These are phyloP conservation scores for Coemansia sp. DNA, from an alignment of 192 early-diverging fungal genomes.

Conservation along the genomic window DNA sequence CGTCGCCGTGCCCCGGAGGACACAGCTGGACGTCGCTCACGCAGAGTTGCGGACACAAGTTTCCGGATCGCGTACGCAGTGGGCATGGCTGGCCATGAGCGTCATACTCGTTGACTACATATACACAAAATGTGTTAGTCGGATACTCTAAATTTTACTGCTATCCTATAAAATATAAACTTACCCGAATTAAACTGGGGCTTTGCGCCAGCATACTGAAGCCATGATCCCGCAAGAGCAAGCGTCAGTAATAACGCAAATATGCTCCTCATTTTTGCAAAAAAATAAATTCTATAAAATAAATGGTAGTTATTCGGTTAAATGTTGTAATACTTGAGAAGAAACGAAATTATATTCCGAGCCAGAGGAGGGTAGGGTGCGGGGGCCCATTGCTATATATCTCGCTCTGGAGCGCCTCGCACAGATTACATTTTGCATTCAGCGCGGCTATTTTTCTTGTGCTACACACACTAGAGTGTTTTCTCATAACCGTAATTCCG, in stretches of 20 bases:
- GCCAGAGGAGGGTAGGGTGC: background rate
- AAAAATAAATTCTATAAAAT: background rate
- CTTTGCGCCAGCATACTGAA: constrained; percentile 8
- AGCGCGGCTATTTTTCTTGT: constrained; percentile 3
- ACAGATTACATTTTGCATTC: background rate
- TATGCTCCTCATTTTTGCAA: background rate
- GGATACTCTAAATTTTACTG: background rate
- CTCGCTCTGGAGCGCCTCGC: constrained; percentile 1
- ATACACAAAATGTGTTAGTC: background rate
- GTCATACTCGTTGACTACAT: constrained; percentile 56
- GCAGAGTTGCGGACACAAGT: constrained; percentile 56
- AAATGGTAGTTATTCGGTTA: background rate
- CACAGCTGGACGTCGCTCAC: constrained; percentile 51
- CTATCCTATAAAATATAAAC: background rate
- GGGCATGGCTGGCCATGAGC: constrained; percentile 50
- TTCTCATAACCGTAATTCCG: background rate
- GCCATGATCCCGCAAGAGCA: background rate
- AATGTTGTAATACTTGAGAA: background rate
- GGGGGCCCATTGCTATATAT: background rate
- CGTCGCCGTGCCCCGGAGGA: constrained; percentile 30
- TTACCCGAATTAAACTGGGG: constrained; percentile 31
- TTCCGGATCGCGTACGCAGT: constrained; percentile 37
- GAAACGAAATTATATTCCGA: background rate
- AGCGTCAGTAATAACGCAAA: background rate
- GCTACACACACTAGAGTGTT: background rate